phyloP scores from a whole-genome alignment of 345 rosid genomes.

The Arabidopsis suecica region DNA sequence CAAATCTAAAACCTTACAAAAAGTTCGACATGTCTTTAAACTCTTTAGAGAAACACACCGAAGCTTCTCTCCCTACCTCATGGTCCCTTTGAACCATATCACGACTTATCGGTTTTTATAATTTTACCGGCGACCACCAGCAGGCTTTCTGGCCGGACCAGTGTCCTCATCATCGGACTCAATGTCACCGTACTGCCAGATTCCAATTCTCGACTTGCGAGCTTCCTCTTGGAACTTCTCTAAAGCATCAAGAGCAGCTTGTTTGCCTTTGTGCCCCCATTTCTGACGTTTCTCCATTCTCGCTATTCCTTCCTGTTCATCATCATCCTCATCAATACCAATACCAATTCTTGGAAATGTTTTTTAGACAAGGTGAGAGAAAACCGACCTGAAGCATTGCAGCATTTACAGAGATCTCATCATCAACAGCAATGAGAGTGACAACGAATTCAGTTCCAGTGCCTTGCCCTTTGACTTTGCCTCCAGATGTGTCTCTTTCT shows the following conservation, averaged over 20 bases:
- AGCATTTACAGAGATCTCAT: constrained; percentile 83
- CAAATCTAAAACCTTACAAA: constrained; percentile 38
- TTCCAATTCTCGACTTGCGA: constrained; percentile 65
- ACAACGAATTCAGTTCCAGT: constrained; percentile 72
- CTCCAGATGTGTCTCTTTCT: constrained; percentile 84
- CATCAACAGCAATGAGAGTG: constrained; percentile 74
- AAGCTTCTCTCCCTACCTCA: constrained; percentile 38
- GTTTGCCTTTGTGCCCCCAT: constrained; percentile 76
- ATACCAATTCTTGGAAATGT: neutral
- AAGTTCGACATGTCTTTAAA: constrained; percentile 30
- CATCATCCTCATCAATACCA: constrained; percentile 1
- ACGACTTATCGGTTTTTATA: constrained; percentile 8
- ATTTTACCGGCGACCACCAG: constrained; percentile 55
- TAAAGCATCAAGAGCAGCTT: constrained; percentile 63
- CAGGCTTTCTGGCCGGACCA: constrained; percentile 64
- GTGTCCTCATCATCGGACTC: constrained; percentile 91
- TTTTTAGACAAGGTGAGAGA: neutral
- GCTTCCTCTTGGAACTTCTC: constrained; percentile 89
- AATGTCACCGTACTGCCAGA: constrained; percentile 95
- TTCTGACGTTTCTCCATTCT: constrained; percentile 83
- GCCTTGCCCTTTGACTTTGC: constrained; percentile 94
- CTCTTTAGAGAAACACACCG: constrained; percentile 28
- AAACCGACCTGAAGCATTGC: constrained; percentile 81
- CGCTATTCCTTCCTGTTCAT: constrained; percentile 85
- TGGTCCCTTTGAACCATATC: constrained; percentile 40